Evolutionary conservation across 495 filamentous ascomycete genomes (phyloP).

Genomic region (Penicillium egyptiacum): DNA sequence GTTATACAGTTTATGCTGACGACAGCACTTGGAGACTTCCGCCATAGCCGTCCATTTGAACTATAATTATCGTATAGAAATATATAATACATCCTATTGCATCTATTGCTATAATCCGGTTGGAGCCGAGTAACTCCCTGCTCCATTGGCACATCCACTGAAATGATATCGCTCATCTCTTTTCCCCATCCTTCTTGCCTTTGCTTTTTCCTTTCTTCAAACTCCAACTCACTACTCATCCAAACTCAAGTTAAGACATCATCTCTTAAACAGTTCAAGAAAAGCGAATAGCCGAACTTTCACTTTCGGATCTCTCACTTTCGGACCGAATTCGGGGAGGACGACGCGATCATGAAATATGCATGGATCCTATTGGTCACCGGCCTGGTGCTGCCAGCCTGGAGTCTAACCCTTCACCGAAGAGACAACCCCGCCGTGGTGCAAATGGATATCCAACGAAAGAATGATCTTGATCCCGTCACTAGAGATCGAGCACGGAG

Average conservation of each 20-base stretch:
- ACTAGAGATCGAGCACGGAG: slow-evolving; percentile 36
- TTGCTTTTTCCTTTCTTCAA: too few relatives aligned
- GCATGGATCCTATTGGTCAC: slow-evolving; percentile 20
- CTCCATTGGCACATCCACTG: neutral
- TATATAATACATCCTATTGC: too few relatives aligned
- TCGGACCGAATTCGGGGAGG: slow-evolving; percentile 1
- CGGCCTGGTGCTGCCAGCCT: slow-evolving; percentile 21
- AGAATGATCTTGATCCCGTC: slow-evolving; percentile 33
- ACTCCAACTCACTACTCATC: neutral
- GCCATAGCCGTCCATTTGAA: neutral
- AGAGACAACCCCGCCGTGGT: slow-evolving; percentile 41
- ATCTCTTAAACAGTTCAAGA: neutral
- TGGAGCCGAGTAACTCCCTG: neutral
- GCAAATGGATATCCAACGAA: slow-evolving; percentile 42
- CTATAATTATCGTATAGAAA: too few relatives aligned
- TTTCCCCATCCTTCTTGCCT: slow-evolving; percentile 1
- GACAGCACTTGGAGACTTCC: slow-evolving; percentile 12
- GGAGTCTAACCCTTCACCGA: slow-evolving; percentile 30
- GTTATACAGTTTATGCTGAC: slow-evolving; percentile 5
- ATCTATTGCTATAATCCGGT: neutral
- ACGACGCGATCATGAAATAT: slow-evolving; percentile 23
- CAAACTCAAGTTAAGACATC: neutral
- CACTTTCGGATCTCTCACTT: slow-evolving; percentile 8
- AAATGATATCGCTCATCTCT: neutral
- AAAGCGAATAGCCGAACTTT: too few relatives aligned